Percentiles rank a stretch among this genome's conserved stretches.
Evolutionary conservation across 2,329 filamentous ascomycete genomes (phyloP).

Genomic region (Tolypocladium guangdongense): DNA sequence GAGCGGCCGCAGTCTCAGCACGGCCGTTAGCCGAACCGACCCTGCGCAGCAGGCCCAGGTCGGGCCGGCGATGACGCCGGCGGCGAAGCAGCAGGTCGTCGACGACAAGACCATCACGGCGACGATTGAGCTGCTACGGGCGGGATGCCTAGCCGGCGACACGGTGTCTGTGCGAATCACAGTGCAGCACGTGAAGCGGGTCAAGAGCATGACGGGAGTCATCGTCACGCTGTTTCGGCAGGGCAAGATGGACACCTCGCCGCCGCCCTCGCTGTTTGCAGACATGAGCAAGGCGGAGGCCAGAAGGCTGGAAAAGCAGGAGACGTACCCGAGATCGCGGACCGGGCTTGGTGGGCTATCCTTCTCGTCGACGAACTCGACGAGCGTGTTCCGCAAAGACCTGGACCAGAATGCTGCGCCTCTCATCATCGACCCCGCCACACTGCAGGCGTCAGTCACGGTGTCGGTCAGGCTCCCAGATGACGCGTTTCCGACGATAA

Average conservation of each 20-base stretch:
- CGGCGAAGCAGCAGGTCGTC: constrained; percentile 31
- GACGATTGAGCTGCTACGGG: constrained; percentile 69
- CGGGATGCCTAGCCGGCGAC: constrained; percentile 80
- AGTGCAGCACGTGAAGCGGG: constrained; percentile 77
- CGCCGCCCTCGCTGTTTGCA: constrained; percentile 38
- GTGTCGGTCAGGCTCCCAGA: constrained; percentile 80
- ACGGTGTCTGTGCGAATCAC: constrained; percentile 67
- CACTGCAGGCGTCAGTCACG: constrained; percentile 68
- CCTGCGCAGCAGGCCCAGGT: constrained; percentile 24
- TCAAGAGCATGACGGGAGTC: constrained; percentile 86
- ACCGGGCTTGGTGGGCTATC: constrained; percentile 81
- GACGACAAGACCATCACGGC: constrained; percentile 74
- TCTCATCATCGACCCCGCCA: constrained; percentile 74
- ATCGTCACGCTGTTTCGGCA: constrained; percentile 89
- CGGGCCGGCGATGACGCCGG: constrained; percentile 15
- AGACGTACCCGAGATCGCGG: constrained; percentile 77
- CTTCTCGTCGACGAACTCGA: constrained; percentile 74
- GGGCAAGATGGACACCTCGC: constrained; percentile 74
- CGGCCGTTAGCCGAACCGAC: constrained; percentile 43
- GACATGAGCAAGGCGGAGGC: constrained; percentile 50
- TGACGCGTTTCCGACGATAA: constrained; percentile 85
- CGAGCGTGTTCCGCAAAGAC: constrained; percentile 92
- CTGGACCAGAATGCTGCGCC: constrained; percentile 81
- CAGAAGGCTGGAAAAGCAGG: constrained; percentile 62
- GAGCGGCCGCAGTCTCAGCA: constrained; percentile 58